Conservation (phyloP, 768 basidiomycete species). For the Pilatotrama ljubarskyi region DNA sequence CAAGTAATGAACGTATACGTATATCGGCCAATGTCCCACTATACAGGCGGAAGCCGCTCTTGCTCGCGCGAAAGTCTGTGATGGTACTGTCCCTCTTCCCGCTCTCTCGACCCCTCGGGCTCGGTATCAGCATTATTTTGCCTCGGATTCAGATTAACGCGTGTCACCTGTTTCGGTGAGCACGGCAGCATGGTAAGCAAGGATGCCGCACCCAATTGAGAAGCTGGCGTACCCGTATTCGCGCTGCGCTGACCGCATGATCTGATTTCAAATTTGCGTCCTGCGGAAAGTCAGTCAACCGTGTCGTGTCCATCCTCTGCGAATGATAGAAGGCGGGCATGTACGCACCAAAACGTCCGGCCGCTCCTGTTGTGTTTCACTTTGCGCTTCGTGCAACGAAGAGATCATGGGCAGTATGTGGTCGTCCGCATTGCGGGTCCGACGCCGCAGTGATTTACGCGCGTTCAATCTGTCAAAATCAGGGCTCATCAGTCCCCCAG, state of each 20-base stretch:
- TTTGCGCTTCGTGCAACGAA: slow-evolving; percentile 11
- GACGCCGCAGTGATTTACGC: slow-evolving; percentile 21
- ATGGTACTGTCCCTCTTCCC: background rate
- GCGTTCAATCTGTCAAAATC: slow-evolving; percentile 19
- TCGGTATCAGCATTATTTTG: background rate
- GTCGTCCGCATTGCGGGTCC: slow-evolving; percentile 13
- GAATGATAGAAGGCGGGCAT: background rate
- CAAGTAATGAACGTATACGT: background rate
- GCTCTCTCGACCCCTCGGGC: background rate
- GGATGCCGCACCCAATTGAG: background rate
- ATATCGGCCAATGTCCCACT: background rate
- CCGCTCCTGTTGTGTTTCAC: slow-evolving; percentile 7
- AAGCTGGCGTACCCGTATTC: slow-evolving; percentile 1
- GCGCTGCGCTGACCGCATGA: background rate
- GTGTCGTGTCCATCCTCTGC: background rate
- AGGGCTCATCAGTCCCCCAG: background rate
- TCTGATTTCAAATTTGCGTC: background rate
- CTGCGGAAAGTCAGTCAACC: background rate
- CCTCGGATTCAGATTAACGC: background rate
- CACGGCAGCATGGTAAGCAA: background rate
- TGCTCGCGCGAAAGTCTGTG: background rate
- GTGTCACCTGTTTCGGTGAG: background rate
- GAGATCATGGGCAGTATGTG: slow-evolving; percentile 19
- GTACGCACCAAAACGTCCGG: background rate
- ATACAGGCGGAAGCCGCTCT: background rate